phyloP scores from a whole-genome alignment of 1,284 basidiomycete species.

The Rhodotorula sp. region DNA sequence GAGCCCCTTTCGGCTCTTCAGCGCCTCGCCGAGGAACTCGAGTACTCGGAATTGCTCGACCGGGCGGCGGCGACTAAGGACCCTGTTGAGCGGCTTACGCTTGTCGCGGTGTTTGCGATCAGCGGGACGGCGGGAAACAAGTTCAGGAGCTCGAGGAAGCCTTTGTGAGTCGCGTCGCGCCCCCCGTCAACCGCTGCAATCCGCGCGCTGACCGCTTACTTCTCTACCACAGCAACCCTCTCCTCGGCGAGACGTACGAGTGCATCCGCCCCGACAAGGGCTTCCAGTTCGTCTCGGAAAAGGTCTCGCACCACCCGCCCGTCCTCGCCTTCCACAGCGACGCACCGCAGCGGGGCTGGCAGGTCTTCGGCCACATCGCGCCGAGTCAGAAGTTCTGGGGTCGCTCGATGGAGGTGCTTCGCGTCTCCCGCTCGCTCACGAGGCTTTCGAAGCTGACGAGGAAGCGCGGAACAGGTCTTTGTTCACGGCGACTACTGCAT shows the following conservation, averaged over 20 bases:
- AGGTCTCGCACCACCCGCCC: constrained; percentile 77
- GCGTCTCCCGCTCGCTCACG: constrained; percentile 12
- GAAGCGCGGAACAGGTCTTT: constrained; percentile 7
- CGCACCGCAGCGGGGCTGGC: constrained; percentile 62
- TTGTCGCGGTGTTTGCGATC: constrained; percentile 77
- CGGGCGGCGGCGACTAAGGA: constrained; percentile 60
- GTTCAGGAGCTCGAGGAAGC: constrained; percentile 74
- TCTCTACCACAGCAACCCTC: constrained; percentile 75
- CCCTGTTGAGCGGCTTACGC: constrained; percentile 67
- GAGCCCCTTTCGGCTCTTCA: constrained; percentile 81
- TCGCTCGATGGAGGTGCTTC: constrained; percentile 37
- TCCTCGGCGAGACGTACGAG: constrained; percentile 86
- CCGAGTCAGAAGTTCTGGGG: constrained; percentile 87
- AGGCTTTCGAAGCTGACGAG: neutral
- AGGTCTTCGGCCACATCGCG: constrained; percentile 62
- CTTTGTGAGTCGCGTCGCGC: constrained; percentile 63
- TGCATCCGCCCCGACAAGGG: constrained; percentile 58
- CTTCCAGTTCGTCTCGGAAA: constrained; percentile 75
- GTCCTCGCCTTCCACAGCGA: constrained; percentile 80
- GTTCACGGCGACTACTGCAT: constrained; percentile 31
- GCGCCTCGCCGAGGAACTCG: constrained; percentile 69
- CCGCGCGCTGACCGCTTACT: no score
- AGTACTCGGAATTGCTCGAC: constrained; percentile 69
- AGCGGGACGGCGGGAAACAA: constrained; percentile 68
- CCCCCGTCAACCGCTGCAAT: no score